These are phyloP conservation scores for Lithospermum erythrorhizon DNA, from an alignment of 257 asterid species.

Conservation along the genomic window DNA sequence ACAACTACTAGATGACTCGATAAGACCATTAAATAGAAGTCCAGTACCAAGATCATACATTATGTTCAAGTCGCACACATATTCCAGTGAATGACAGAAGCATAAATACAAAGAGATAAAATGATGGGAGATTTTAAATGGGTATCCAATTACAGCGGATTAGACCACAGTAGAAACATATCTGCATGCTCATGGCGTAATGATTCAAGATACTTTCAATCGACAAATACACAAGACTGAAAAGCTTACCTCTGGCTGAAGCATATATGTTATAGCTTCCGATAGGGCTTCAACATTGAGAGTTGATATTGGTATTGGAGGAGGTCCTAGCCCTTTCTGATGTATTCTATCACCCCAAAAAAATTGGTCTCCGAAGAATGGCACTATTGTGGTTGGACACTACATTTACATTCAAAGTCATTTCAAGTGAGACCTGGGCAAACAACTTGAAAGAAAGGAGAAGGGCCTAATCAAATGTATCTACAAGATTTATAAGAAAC, in stretches of 20 bases:
- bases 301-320: slow-evolving; percentile 79
- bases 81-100: not conserved
- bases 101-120: not conserved
- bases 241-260: slow-evolving; percentile 66
- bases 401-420: slow-evolving; percentile 42
- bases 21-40: too few species aligned
- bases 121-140: too few species aligned
- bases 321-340: slow-evolving; percentile 74
- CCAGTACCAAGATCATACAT: too few species aligned
- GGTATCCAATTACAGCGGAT: too few species aligned
- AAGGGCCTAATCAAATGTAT: not conserved
- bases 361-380: slow-evolving; percentile 94
- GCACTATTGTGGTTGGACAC: slow-evolving; percentile 97
- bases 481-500: not conserved
- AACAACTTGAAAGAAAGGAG: not conserved
- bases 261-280: slow-evolving; percentile 88
- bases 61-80: too few species aligned
- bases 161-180: too few species aligned
- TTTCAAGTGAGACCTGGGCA: slow-evolving; percentile 1
- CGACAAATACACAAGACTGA: not conserved
- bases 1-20: not conserved
- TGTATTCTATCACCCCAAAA: slow-evolving; percentile 90
- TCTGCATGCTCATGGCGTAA: not conserved
- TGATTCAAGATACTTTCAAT: not conserved
- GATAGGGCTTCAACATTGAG: slow-evolving; percentile 67